These are phyloP conservation scores for Solanum habrochaites DNA, from an alignment of 257 asterid genomes.

Conservation along the genomic window DNA sequence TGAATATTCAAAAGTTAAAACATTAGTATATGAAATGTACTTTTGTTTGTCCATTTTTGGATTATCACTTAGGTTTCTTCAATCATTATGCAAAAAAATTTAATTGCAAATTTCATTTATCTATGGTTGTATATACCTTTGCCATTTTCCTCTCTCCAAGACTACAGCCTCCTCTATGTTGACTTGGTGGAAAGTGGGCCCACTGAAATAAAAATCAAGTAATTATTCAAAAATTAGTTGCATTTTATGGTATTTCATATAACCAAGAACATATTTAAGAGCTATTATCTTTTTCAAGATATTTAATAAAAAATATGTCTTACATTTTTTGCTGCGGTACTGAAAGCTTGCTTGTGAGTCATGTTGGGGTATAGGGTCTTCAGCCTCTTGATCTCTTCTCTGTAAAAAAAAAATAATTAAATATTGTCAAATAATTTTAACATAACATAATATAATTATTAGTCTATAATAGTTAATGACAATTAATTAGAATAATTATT, in stretches of 20 bases:
- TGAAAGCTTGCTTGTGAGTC: conserved; percentile 84
- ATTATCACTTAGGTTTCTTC: background rate
- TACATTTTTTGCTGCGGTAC: conserved; percentile 81
- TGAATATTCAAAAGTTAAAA: background rate
- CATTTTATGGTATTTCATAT: too few relatives aligned
- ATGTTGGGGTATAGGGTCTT: conserved; percentile 53
- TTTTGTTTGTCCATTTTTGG: background rate
- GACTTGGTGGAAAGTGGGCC: conserved; percentile 55
- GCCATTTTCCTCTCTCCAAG: conserved; percentile 18
- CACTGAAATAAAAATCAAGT: conserved; percentile 26
- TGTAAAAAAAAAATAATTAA: background rate
- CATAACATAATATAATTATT: background rate
- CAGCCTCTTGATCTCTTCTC: conserved; percentile 73
- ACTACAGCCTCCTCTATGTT: conserved; percentile 17
- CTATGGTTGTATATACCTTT: background rate
- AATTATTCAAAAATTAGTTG: background rate
- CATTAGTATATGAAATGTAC: background rate
- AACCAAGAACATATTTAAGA: too few relatives aligned
- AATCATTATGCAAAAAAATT: background rate
- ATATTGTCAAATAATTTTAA: background rate
- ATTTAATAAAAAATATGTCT: too few relatives aligned
- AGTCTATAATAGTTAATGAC: background rate
- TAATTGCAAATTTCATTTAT: background rate
- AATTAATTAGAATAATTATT: background rate
- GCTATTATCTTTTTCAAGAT: too few relatives aligned